phyloP scores from a whole-genome alignment of 371 early-diverging fungal genomes.

The Aphelidium insulamus region DNA sequence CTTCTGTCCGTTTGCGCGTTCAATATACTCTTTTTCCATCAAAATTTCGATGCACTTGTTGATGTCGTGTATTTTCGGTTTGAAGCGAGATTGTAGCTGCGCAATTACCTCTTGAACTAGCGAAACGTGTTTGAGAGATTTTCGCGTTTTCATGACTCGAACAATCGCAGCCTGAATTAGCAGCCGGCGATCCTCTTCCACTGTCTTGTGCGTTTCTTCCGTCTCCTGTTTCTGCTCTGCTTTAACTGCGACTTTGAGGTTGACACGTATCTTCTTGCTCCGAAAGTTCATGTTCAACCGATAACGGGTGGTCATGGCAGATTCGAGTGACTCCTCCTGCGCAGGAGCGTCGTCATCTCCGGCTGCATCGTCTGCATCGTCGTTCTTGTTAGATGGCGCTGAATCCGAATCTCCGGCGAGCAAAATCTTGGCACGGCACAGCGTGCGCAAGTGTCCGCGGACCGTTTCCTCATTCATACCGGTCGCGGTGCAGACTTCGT shows the following conservation, averaged over 20 bases:
- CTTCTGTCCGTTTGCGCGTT: slow-evolving; percentile 59
- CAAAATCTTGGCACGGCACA: slow-evolving; percentile 63
- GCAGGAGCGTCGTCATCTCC: slow-evolving; percentile 12
- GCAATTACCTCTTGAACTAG: slow-evolving; percentile 73
- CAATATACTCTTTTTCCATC: slow-evolving; percentile 83
- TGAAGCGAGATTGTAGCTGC: slow-evolving; percentile 71
- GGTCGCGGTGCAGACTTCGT: slow-evolving; percentile 39
- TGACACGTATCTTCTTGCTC: slow-evolving; percentile 64
- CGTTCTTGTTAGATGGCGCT: no score
- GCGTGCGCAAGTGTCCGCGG: slow-evolving; percentile 36
- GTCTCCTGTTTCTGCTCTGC: slow-evolving; percentile 66
- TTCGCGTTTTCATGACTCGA: slow-evolving; percentile 88
- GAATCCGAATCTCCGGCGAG: no score
- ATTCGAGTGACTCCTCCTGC: no score
- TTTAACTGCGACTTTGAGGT: slow-evolving; percentile 55
- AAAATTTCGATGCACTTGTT: slow-evolving; percentile 89
- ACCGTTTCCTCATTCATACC: slow-evolving; percentile 42
- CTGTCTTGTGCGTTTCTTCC: slow-evolving; percentile 65
- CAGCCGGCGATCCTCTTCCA: slow-evolving; percentile 69
- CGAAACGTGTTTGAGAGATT: slow-evolving; percentile 59
- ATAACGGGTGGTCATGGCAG: slow-evolving; percentile 30
- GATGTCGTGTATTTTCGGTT: slow-evolving; percentile 72
- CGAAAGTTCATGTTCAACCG: slow-evolving; percentile 65
- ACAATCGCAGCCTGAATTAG: slow-evolving; percentile 94
- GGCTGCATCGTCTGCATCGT: slow-evolving; percentile 22